These are phyloP conservation scores for Rhodotorula sp. DNA, from an alignment of 1,284 basidiomycete genomes.

Conservation along the genomic window DNA sequence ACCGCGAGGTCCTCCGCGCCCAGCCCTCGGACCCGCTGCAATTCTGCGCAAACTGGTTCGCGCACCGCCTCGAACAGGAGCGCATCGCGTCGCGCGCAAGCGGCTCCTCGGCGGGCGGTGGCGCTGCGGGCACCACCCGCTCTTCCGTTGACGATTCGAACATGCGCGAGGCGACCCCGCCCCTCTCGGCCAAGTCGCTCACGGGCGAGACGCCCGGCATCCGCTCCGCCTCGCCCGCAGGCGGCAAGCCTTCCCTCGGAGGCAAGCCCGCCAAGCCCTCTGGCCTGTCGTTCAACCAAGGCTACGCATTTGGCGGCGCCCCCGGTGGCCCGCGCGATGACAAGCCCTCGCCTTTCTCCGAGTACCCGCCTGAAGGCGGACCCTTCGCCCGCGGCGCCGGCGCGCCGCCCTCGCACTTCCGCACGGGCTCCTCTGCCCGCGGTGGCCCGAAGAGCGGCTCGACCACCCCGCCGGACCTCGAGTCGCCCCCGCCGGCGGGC, in stretches of 20 bases:
- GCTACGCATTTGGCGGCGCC: constrained; percentile 43
- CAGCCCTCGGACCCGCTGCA: constrained; percentile 88
- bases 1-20: constrained; percentile 78
- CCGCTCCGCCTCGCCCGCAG: constrained; percentile 54
- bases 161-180: constrained; percentile 21
- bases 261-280: not conserved
- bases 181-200: constrained; percentile 14
- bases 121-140: not conserved
- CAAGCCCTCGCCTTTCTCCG: constrained; percentile 52
- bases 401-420: not conserved
- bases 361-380: constrained; percentile 48
- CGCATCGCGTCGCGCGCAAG: constrained; percentile 40
- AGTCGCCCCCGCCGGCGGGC: not conserved
- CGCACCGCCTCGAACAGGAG: constrained; percentile 79
- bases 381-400: constrained; percentile 7
- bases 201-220: constrained; percentile 50
- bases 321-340: constrained; percentile 15
- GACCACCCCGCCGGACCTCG: constrained; percentile 18
- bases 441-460: not conserved
- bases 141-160: constrained; percentile 12
- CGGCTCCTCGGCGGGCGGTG: constrained; percentile 2
- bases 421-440: no score
- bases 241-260: not conserved
- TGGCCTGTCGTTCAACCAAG: constrained; percentile 48
- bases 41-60: constrained; percentile 96